A percentile compares a stretch with the other conserved stretches of the same genome.
Conservation (phyloP, 257 asterid genomes). For the Ehretia macrophylla region DNA sequence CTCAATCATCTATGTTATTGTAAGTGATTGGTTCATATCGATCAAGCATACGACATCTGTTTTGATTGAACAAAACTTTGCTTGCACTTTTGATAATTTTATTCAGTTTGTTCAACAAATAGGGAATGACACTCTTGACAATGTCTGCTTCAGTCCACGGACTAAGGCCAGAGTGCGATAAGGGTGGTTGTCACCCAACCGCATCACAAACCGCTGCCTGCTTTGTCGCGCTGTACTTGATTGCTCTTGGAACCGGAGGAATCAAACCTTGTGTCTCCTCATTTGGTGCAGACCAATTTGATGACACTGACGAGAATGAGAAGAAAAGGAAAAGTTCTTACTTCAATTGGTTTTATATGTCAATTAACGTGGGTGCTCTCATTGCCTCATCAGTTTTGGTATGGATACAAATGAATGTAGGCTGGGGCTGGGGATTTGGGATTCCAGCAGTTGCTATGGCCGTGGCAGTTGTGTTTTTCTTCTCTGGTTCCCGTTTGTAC, state of each 20-base stretch:
- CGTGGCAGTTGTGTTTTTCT: conserved; percentile 55
- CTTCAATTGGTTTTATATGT: conserved; percentile 83
- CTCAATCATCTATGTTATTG: conserved; percentile 53
- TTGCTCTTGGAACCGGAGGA: conserved; percentile 90
- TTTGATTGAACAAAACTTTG: too few species aligned
- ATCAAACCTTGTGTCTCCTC: conserved; percentile 94
- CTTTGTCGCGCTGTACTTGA: conserved; percentile 60
- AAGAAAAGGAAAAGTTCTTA: conserved; percentile 73
- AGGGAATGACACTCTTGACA: conserved; percentile 89
- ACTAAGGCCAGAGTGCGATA: conserved; percentile 49
- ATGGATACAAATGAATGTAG: conserved; percentile 82
- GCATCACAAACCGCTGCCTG: conserved; percentile 33
- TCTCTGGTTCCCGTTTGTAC: conserved; percentile 53
- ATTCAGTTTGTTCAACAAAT: background rate
- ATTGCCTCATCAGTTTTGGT: conserved; percentile 78
- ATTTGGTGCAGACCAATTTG: conserved; percentile 91
- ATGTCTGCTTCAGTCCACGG: conserved; percentile 58
- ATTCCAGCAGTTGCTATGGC: conserved; percentile 86
- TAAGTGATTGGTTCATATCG: conserved; percentile 17
- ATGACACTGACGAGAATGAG: conserved; percentile 61
- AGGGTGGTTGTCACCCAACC: conserved; percentile 45
- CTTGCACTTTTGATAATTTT: too few species aligned
- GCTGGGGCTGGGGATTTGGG: conserved; percentile 96
- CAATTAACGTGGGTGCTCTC: conserved; percentile 82
- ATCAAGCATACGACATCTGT: background rate